Percentiles rank a stretch among this genome's conserved stretches.
phyloP scores from a whole-genome alignment of 1,284 basidiomycete species.

The Pascua sp. region DNA sequence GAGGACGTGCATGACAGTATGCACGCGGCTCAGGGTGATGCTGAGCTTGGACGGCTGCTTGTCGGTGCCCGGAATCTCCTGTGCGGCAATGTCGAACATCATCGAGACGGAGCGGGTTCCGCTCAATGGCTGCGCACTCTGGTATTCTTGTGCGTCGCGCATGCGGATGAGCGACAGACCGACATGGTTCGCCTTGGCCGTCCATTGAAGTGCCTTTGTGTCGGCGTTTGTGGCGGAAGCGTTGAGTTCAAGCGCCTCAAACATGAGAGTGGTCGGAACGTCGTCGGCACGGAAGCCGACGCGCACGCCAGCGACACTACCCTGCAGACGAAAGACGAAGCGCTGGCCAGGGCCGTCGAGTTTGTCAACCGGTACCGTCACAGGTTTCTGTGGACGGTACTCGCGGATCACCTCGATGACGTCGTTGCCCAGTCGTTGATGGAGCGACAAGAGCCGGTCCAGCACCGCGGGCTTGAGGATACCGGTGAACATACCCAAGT shows the following conservation, averaged over 20 bases:
- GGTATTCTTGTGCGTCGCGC: slow-evolving; percentile 16
- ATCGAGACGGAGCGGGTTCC: slow-evolving; percentile 75
- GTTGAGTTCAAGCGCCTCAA: slow-evolving; percentile 37
- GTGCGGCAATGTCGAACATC: slow-evolving; percentile 62
- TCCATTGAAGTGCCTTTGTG: slow-evolving; percentile 32
- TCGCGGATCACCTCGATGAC: slow-evolving; percentile 27
- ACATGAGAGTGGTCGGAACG: slow-evolving; percentile 38
- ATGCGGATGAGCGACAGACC: slow-evolving; percentile 33
- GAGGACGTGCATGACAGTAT: slow-evolving; percentile 87
- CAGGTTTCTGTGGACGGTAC: not conserved
- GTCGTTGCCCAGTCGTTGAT: slow-evolving; percentile 40
- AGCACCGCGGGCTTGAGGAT: slow-evolving; percentile 44
- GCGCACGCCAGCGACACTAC: slow-evolving; percentile 33
- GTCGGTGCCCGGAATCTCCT: slow-evolving; percentile 38
- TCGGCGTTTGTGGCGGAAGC: slow-evolving; percentile 29
- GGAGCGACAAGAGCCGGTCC: slow-evolving; percentile 42
- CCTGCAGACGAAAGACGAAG: slow-evolving; percentile 25
- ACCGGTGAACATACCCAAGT: slow-evolving; percentile 44
- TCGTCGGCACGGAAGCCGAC: slow-evolving; percentile 44
- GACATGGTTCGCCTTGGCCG: slow-evolving; percentile 41
- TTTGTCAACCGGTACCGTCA: not conserved
- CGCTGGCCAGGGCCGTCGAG: not conserved
- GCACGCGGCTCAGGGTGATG: slow-evolving; percentile 66
- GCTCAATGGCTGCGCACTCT: slow-evolving; percentile 53
- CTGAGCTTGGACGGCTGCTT: slow-evolving; percentile 43